Conservation (phyloP, 2,329 filamentous ascomycete species). For the Dactylellina cionopaga region DNA sequence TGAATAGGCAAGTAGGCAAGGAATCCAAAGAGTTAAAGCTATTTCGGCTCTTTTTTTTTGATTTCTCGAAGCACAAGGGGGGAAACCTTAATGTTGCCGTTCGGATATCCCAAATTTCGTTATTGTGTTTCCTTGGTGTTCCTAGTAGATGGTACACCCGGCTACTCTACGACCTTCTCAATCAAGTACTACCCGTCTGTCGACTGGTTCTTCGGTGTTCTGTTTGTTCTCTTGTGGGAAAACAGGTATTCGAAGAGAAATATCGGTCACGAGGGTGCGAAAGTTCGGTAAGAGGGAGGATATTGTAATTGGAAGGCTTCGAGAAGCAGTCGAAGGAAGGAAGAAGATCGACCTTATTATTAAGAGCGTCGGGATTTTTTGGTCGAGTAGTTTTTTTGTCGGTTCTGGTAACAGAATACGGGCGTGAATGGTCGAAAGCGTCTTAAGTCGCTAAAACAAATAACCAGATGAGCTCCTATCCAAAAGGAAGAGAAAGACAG, state of each 20-base stretch:
- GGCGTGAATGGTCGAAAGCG: slow-evolving; percentile 32
- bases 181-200: slow-evolving; percentile 51
- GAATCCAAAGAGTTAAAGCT: slow-evolving; percentile 42
- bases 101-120: slow-evolving; percentile 50
- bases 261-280: slow-evolving; percentile 30
- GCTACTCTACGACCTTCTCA: slow-evolving; percentile 52
- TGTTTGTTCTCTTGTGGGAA: slow-evolving; percentile 19
- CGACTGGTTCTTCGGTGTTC: slow-evolving; percentile 15
- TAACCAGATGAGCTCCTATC: slow-evolving; percentile 51
- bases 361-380: slow-evolving; percentile 30
- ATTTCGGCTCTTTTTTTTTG: slow-evolving; percentile 22
- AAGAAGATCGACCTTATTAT: slow-evolving; percentile 35
- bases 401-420: slow-evolving; percentile 32
- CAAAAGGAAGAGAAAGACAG: no score
- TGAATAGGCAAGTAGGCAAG: slow-evolving; percentile 16
- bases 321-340: slow-evolving; percentile 1
- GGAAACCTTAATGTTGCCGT: slow-evolving; percentile 38
- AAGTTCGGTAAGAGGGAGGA: slow-evolving; percentile 19
- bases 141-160: slow-evolving; percentile 52
- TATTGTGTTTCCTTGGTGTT: slow-evolving; percentile 50
- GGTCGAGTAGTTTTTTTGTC: slow-evolving; percentile 26
- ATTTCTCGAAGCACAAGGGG: slow-evolving; percentile 49
- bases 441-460: slow-evolving; percentile 41
- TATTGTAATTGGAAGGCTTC: slow-evolving; percentile 1
- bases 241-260: slow-evolving; percentile 12